A percentile compares a stretch with the other conserved stretches of the same genome.
phyloP scores from a whole-genome alignment of 495 filamentous ascomycete species.

The Gamarada debralockiae region DNA sequence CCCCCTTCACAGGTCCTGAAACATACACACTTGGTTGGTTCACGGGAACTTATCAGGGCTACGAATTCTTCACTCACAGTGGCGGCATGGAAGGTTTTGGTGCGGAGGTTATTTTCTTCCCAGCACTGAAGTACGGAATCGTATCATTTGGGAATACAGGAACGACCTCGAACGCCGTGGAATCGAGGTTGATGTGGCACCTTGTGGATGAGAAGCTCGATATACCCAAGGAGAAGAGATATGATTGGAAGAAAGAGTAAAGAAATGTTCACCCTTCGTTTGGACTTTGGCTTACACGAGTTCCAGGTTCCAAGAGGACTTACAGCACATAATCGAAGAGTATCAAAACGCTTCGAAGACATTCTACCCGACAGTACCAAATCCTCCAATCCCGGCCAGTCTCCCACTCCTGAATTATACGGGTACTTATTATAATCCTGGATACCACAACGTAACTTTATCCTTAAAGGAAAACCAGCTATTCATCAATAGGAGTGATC shows the following conservation, averaged over 20 bases:
- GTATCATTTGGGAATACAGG: slow-evolving; percentile 43
- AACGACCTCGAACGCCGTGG: slow-evolving; percentile 25
- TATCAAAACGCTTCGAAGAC: not conserved
- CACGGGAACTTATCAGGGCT: not conserved
- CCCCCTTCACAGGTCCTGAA: slow-evolving; percentile 16
- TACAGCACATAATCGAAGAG: not conserved
- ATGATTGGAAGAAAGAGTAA: slow-evolving; percentile 29
- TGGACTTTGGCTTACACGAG: too few relatives aligned
- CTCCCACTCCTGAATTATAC: not conserved
- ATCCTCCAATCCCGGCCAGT: not conserved
- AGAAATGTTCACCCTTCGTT: not conserved
- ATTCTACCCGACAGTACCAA: not conserved
- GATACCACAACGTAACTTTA: too few relatives aligned
- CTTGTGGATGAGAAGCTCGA: slow-evolving; percentile 39
- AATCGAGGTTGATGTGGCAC: slow-evolving; percentile 31
- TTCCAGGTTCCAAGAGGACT: not conserved
- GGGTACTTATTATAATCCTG: not conserved
- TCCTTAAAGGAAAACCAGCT: slow-evolving; percentile 19
- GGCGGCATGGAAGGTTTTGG: slow-evolving; percentile 44
- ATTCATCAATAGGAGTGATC: slow-evolving; percentile 22
- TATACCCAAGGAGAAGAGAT: slow-evolving; percentile 26
- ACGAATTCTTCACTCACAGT: slow-evolving; percentile 24
- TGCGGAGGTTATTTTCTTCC: slow-evolving; percentile 41
- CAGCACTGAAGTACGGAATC: slow-evolving; percentile 39
- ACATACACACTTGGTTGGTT: slow-evolving; percentile 33